Evolutionary conservation across 2,329 filamentous ascomycete genomes (phyloP).

Genomic region (Erysiphe neolycopersici): DNA sequence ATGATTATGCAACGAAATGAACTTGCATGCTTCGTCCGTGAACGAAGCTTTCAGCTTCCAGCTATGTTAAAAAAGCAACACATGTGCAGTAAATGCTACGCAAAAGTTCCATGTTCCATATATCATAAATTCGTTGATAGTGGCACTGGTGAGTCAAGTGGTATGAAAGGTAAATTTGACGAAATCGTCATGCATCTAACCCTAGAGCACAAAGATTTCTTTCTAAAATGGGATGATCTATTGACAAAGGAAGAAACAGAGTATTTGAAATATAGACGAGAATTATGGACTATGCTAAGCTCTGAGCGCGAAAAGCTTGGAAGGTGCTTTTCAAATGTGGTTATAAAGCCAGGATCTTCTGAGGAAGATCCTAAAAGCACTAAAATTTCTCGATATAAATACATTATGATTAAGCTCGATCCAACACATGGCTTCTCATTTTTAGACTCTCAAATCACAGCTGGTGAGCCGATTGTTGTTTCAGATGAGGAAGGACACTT

Average conservation of each 20-base stretch:
- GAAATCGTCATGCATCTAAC: conserved; percentile 58
- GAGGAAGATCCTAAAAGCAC: conserved; percentile 39
- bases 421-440: conserved; percentile 46
- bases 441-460: conserved; percentile 60
- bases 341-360: conserved; percentile 54
- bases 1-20: conserved; percentile 95
- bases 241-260: conserved; percentile 88
- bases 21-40: conserved; percentile 59
- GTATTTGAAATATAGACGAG: conserved; percentile 59
- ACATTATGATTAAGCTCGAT: conserved; percentile 54
- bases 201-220: conserved; percentile 51
- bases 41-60: conserved; percentile 54
- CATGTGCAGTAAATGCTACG: conserved; percentile 69
- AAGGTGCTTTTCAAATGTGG: conserved; percentile 67
- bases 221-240: conserved; percentile 80
- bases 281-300: conserved; percentile 92
- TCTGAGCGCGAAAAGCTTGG: conserved; percentile 65
- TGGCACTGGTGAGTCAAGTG: conserved; percentile 57
- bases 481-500: conserved; percentile 92
- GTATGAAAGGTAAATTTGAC: conserved; percentile 56
- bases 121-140: conserved; percentile 80
- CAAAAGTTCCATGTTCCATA: conserved; percentile 69
- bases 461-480: conserved; percentile 84
- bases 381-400: conserved; percentile 79
- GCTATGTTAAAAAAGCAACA: conserved; percentile 63